These are phyloP conservation scores for Garcia nutans DNA, from an alignment of 345 rosid species.

Conservation along the genomic window DNA sequence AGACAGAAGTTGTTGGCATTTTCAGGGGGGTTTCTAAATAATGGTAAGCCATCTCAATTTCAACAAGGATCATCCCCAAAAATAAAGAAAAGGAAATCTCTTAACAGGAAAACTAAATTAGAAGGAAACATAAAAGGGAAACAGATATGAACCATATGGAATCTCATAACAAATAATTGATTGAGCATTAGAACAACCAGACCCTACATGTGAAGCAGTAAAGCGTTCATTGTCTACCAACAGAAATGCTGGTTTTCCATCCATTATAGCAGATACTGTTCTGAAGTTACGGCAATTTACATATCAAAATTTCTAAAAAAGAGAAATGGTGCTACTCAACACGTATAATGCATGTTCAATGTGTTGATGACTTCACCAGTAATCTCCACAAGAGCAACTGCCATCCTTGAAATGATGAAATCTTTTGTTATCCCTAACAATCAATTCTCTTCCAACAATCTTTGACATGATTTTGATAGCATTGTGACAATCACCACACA, in stretches of 20 bases:
- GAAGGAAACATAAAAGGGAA: background rate
- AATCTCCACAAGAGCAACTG: conserved; percentile 50
- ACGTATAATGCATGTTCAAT: background rate
- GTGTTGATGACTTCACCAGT: conserved; percentile 34
- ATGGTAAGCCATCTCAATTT: no score
- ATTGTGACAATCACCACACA: conserved; percentile 75
- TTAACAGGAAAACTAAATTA: background rate
- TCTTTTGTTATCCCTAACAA: conserved; percentile 77
- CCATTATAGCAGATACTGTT: background rate
- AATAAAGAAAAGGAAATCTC: no score
- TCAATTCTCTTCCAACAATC: conserved; percentile 67
- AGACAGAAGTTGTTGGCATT: no score
- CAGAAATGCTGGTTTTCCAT: background rate
- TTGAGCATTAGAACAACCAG: background rate
- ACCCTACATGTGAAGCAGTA: background rate
- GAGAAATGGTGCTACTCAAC: background rate
- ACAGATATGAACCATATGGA: no score
- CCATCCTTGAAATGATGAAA: conserved; percentile 67
- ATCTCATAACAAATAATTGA: background rate
- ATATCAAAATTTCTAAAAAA: background rate
- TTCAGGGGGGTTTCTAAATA: no score
- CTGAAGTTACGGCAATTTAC: conserved; percentile 9
- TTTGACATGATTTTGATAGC: conserved; percentile 81
- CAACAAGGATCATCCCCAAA: no score
- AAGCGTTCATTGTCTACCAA: background rate